Conservation (phyloP, 139 green algal genomes). For the Choricystis sp. region DNA sequence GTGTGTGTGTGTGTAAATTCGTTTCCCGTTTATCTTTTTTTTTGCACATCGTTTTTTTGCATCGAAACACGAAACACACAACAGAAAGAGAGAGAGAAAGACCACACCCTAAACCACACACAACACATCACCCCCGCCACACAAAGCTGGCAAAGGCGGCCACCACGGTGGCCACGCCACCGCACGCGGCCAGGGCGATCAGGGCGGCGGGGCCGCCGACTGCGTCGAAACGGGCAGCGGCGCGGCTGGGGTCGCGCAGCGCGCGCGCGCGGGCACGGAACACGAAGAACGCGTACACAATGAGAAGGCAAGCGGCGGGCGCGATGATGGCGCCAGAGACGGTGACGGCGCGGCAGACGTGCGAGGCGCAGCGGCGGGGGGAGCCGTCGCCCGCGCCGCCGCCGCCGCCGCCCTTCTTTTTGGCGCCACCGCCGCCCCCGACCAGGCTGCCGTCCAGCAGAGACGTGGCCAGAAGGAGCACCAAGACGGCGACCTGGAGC, state of each 20-base stretch:
- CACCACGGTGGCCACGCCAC: background rate
- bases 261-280: background rate
- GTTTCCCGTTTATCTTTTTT: too few relatives aligned
- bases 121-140: too few relatives aligned
- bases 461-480: background rate
- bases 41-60: too few relatives aligned
- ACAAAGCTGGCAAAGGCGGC: background rate
- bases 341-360: background rate
- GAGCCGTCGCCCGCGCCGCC: too few relatives aligned
- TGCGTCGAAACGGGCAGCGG: background rate
- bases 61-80: too few relatives aligned
- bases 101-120: too few relatives aligned
- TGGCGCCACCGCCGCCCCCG: too few relatives aligned
- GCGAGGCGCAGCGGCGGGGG: background rate
- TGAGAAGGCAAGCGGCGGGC: background rate
- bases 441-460: background rate
- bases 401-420: background rate
- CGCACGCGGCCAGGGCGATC: background rate
- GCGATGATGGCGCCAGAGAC: background rate
- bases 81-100: too few relatives aligned
- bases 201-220: background rate
- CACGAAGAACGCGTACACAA: background rate
- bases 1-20: too few relatives aligned
- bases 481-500: background rate
- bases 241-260: too few relatives aligned